phyloP scores from a whole-genome alignment of 2,329 filamentous ascomycete genomes.

The Pseudogymnoascus sp. region DNA sequence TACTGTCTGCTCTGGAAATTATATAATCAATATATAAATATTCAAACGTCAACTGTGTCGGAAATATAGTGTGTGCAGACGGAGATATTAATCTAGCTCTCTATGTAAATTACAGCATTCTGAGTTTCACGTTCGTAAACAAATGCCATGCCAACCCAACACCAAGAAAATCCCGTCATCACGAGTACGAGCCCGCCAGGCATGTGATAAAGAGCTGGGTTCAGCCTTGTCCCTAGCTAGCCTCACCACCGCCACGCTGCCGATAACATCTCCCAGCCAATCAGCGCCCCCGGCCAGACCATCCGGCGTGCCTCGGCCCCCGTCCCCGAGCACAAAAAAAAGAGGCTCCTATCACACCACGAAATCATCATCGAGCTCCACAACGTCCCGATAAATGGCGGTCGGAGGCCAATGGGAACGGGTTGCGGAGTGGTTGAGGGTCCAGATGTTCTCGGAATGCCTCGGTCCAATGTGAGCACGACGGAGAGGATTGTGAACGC shows the following conservation, averaged over 20 bases:
- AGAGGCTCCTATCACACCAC: constrained; percentile 6
- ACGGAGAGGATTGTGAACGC: constrained; percentile 1
- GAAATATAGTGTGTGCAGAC: background rate
- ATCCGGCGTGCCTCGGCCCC: background rate
- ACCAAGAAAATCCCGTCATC: background rate
- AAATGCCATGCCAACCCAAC: background rate
- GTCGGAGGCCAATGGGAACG: background rate
- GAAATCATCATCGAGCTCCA: constrained; percentile 4
- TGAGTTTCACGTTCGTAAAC: background rate
- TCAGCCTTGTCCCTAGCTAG: background rate
- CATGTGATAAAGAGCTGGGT: background rate
- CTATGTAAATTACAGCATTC: background rate
- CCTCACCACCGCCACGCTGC: background rate
- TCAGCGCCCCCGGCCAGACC: background rate
- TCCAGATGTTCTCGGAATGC: background rate
- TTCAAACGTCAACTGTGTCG: background rate
- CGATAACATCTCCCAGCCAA: background rate
- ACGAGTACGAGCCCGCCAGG: background rate
- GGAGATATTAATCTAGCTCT: background rate
- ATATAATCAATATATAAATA: background rate
- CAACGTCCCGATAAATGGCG: background rate
- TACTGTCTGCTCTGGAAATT: background rate
- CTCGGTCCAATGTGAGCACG: background rate
- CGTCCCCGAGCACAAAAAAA: background rate
- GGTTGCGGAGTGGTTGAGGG: background rate